A percentile compares a stretch with the other conserved stretches of the same genome.
Evolutionary conservation across 2,329 filamentous ascomycete genomes (phyloP).

Genomic region (Bipolaris gigantea): DNA sequence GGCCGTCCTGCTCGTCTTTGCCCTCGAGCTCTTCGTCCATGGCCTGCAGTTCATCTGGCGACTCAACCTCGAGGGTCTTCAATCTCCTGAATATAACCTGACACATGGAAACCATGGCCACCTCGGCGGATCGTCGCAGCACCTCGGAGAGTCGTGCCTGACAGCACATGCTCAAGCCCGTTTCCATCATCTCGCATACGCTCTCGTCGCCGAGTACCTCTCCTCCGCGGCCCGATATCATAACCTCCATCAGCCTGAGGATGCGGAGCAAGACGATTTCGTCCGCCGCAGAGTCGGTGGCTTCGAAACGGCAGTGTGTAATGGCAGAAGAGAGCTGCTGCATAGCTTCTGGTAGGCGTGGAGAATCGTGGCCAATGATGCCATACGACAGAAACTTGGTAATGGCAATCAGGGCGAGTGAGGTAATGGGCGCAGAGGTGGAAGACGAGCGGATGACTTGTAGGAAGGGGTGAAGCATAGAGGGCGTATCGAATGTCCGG

Average conservation of each 20-base stretch:
- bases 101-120: conserved; percentile 98
- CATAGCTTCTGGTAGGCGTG: conserved; percentile 89
- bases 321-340: conserved; percentile 92
- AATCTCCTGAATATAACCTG: conserved; percentile 96
- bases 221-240: conserved; percentile 91
- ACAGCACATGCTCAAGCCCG: conserved; percentile 94
- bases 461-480: conserved; percentile 88
- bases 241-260: conserved; percentile 95
- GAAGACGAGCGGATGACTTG: conserved; percentile 96
- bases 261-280: conserved; percentile 95
- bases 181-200: conserved; percentile 99
- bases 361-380: conserved; percentile 80
- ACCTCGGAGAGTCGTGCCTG: conserved; percentile 90
- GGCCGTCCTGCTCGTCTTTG: conserved; percentile 63
- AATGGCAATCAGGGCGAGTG: conserved; percentile 87
- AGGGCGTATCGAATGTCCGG: conserved; percentile 81
- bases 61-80: conserved; percentile 80
- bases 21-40: conserved; percentile 68
- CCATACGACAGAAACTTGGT: conserved; percentile 97
- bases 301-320: conserved; percentile 96
- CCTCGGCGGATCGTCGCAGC: conserved; percentile 86
- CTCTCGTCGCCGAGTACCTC: conserved; percentile 96
- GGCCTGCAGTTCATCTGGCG: conserved; percentile 66
- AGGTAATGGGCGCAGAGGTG: conserved; percentile 94
- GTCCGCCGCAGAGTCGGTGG: conserved; percentile 90